phyloP scores from a whole-genome alignment of 208 protist genomes.

The Blechomonas ayalai region DNA sequence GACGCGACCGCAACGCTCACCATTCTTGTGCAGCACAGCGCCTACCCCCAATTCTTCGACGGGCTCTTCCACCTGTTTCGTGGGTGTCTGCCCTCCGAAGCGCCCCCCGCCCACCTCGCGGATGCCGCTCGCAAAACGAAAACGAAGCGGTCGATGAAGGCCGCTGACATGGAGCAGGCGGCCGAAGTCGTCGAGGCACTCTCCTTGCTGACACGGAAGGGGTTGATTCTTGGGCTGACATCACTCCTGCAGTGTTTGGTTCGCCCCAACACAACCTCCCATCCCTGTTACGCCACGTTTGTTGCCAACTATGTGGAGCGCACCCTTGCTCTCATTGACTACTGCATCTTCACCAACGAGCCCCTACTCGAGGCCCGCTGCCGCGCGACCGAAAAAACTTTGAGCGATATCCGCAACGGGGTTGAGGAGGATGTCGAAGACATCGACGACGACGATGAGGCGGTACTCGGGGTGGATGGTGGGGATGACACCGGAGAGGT shows the following conservation, averaged over 20 bases:
- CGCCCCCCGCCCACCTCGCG: background rate
- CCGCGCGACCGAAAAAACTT: conserved; percentile 36
- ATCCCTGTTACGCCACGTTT: conserved; percentile 18
- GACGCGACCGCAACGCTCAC: conserved; percentile 55
- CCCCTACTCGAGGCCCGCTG: conserved; percentile 44
- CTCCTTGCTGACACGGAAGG: conserved; percentile 79
- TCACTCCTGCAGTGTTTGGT: conserved; percentile 27
- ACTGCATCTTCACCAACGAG: conserved; percentile 75
- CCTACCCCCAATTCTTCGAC: conserved; percentile 71
- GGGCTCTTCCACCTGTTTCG: conserved; percentile 67
- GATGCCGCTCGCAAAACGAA: conserved; percentile 20
- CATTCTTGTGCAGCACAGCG: conserved; percentile 34
- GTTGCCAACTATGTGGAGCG: conserved; percentile 23
- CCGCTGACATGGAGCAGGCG: conserved; percentile 16
- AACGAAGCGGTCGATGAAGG: conserved; percentile 20
- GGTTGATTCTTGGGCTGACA: conserved; percentile 53
- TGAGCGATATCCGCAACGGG: conserved; percentile 44
- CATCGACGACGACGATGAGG: conserved; percentile 23
- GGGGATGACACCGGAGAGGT: conserved; percentile 14
- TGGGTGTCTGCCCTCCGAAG: conserved; percentile 13
- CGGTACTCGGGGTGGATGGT: conserved; percentile 39
- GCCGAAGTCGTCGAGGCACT: conserved; percentile 47
- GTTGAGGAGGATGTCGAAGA: conserved; percentile 23
- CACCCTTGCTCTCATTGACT: conserved; percentile 53
- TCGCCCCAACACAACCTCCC: conserved; percentile 8